Conservation (phyloP, 192 early-diverging fungal species). For the Podila verticillata region DNA sequence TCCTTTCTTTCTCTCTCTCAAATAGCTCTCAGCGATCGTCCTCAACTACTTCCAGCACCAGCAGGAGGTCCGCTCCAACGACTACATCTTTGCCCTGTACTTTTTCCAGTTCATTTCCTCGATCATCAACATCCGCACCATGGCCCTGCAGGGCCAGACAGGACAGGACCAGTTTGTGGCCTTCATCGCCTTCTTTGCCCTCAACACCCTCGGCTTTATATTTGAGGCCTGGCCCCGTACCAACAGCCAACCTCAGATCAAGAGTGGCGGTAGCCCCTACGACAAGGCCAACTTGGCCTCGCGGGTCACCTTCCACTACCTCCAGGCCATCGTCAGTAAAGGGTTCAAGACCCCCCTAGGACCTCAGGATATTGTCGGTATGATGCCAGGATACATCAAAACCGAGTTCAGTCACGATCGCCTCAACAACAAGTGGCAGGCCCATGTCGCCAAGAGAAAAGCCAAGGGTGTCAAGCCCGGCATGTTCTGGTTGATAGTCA, state of each 20-base stretch:
- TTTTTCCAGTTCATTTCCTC: slow-evolving; percentile 26
- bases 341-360: slow-evolving; percentile 36
- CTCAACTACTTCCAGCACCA: slow-evolving; percentile 41
- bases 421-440: slow-evolving; percentile 29
- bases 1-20: neutral
- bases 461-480: slow-evolving; percentile 27
- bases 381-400: slow-evolving; percentile 36
- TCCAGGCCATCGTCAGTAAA: slow-evolving; percentile 41
- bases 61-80: slow-evolving; percentile 37
- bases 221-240: slow-evolving; percentile 44
- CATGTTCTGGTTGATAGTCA: slow-evolving; percentile 21
- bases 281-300: slow-evolving; percentile 50
- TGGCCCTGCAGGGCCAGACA: slow-evolving; percentile 21
- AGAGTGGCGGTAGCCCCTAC: slow-evolving; percentile 22
- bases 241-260: slow-evolving; percentile 12
- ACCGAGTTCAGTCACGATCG: slow-evolving; percentile 22
- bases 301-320: slow-evolving; percentile 42
- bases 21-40: slow-evolving; percentile 14
- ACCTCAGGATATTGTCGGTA: slow-evolving; percentile 40
- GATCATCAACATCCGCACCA: slow-evolving; percentile 47
- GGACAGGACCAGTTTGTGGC: slow-evolving; percentile 35
- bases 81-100: slow-evolving; percentile 31
- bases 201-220: slow-evolving; percentile 30
- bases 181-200: slow-evolving; percentile 37
- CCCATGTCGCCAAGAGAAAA: slow-evolving; percentile 9